Conservation (phyloP, 116 monocot species). For the Thalassia testudinum region DNA sequence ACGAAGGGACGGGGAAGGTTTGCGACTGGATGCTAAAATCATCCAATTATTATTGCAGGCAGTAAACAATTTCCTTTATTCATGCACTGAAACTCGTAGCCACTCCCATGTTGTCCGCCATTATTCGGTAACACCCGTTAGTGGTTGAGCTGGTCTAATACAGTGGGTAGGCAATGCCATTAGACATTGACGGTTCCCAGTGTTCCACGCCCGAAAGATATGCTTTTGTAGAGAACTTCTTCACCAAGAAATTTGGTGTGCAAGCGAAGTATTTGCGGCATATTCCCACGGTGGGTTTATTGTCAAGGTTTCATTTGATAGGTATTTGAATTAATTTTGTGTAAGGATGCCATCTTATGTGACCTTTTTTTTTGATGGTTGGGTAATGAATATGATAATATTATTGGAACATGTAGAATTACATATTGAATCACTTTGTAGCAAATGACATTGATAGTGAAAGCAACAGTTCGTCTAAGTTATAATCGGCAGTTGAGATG, state of each 20-base stretch:
- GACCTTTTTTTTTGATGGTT: no score
- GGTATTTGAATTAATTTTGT: no score
- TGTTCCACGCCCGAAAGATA: conserved; percentile 84
- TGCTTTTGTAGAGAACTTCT: conserved; percentile 83
- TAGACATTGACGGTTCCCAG: conserved; percentile 49
- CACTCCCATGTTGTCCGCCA: conserved; percentile 49
- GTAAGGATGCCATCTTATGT: no score
- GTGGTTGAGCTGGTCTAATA: conserved; percentile 86
- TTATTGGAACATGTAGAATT: no score
- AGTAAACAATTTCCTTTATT: conserved; percentile 49
- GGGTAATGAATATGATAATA: no score
- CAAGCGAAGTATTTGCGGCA: conserved; percentile 83
- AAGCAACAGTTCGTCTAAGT: no score
- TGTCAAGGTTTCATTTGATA: no score
- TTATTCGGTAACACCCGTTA: conserved; percentile 95
- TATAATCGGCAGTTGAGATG: no score
- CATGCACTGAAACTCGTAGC: conserved; percentile 30
- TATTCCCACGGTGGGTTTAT: no score
- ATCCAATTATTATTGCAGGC: conserved; percentile 92
- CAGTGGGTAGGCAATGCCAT: conserved; percentile 95
- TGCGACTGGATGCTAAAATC: conserved; percentile 93
- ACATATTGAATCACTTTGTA: no score
- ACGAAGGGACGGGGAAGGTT: conserved; percentile 94
- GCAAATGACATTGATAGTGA: no score
- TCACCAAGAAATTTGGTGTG: conserved; percentile 92